Evolutionary conservation across 305 asterid species (phyloP).

Genomic region (Fraxinus latifolia): DNA sequence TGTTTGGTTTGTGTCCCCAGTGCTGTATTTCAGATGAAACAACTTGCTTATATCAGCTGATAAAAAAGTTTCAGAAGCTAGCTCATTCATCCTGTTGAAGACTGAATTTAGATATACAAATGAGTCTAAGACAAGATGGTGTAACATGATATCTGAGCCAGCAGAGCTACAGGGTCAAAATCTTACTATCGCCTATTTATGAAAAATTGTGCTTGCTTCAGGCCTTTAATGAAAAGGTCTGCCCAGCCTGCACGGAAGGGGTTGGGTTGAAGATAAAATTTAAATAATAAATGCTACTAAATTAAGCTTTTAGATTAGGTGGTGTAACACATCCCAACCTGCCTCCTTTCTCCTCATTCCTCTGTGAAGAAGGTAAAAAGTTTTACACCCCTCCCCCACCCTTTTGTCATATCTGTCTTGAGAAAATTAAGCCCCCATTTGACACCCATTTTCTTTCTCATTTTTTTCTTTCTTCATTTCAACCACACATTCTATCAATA

Average conservation of each 20-base stretch:
- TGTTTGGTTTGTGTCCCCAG: not conserved
- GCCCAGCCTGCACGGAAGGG: not conserved
- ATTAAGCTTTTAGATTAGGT: not conserved
- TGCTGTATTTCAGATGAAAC: not conserved
- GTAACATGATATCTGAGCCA: not conserved
- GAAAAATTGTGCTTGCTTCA: not conserved
- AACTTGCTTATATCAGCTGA: not conserved
- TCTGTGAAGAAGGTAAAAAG: not conserved
- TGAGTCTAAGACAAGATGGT: not conserved
- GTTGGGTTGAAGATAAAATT: not conserved
- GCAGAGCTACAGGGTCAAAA: not conserved
- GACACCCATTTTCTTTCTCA: too few relatives aligned
- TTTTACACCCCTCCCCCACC: not conserved
- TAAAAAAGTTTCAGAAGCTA: not conserved
- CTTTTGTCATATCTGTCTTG: not conserved
- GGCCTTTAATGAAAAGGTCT: not conserved
- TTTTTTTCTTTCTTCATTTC: too few relatives aligned
- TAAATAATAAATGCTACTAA: not conserved
- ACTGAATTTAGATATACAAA: not conserved
- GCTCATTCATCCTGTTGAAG: not conserved
- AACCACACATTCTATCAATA: too few relatives aligned
- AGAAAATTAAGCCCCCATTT: not conserved
- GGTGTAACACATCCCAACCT: not conserved
- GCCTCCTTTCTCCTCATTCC: not conserved
- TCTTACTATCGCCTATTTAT: not conserved